phyloP scores from a whole-genome alignment of 352 stramenopile genomes.

The Globisporangium radiosum region DNA sequence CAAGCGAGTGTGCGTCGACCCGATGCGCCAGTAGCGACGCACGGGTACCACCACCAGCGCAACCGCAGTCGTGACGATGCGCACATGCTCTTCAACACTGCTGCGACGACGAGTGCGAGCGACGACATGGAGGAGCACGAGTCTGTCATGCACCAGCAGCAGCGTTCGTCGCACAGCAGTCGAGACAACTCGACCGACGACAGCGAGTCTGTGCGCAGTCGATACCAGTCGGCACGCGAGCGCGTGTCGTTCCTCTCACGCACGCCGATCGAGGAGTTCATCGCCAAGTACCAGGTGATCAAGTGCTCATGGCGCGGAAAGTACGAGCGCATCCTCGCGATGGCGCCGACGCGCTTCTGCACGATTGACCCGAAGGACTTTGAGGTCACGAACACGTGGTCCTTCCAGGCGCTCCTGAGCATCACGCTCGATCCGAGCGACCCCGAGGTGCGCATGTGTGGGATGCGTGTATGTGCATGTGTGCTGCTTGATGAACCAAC shows the following conservation, averaged over 20 bases:
- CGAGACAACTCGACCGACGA: conserved; percentile 7
- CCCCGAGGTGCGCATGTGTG: conserved; percentile 12
- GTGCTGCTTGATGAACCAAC: not conserved
- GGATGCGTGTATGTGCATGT: not conserved
- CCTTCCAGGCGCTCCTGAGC: conserved; percentile 41
- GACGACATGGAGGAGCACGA: conserved; percentile 6
- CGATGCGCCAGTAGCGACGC: not conserved
- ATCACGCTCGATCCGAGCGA: conserved; percentile 60
- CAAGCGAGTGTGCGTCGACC: conserved; percentile 11
- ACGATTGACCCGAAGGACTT: conserved; percentile 85
- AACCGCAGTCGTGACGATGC: conserved; percentile 8
- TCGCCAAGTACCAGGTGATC: conserved; percentile 80
- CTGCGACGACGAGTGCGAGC: conserved; percentile 1
- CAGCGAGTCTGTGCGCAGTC: conserved; percentile 7
- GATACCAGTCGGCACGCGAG: conserved; percentile 17
- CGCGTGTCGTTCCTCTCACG: conserved; percentile 27
- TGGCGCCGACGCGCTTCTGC: conserved; percentile 72
- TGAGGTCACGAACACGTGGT: conserved; percentile 86
- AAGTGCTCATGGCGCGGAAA: conserved; percentile 83
- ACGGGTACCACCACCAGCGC: conserved; percentile 6
- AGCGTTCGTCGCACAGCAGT: not conserved
- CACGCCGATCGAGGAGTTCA: conserved; percentile 73
- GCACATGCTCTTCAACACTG: conserved; percentile 3
- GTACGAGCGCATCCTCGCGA: conserved; percentile 83
- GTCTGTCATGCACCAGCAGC: not conserved